phyloP scores from a whole-genome alignment of 106 monocot genomes.

The Agapanthus africanus region DNA sequence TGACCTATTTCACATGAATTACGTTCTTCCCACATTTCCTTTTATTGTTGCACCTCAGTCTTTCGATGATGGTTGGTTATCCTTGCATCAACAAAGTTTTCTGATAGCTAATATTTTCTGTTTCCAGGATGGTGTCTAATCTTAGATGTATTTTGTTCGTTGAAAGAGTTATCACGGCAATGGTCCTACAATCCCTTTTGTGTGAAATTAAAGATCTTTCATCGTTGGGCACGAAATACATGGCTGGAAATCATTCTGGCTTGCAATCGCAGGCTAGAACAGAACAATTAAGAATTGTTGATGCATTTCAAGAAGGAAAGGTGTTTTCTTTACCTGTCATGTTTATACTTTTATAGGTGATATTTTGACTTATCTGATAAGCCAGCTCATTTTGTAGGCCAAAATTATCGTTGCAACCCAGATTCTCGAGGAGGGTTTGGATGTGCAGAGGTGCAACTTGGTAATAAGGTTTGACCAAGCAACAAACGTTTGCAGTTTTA shows the following conservation, averaged over 20 bases:
- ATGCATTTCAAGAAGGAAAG: constrained; percentile 49
- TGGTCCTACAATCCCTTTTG: constrained; percentile 44
- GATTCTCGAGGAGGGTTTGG: constrained; percentile 72
- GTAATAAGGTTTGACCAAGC: constrained; percentile 61
- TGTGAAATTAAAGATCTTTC: constrained; percentile 26
- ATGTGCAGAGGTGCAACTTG: constrained; percentile 70
- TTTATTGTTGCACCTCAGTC: too few relatives aligned
- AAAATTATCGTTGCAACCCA: constrained; percentile 68
- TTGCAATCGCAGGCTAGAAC: constrained; percentile 36
- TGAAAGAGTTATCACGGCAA: constrained; percentile 56
- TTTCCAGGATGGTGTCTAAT: constrained; percentile 28
- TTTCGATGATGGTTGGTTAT: too few relatives aligned
- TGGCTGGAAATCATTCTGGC: constrained; percentile 37
- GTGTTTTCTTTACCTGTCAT: constrained; percentile 14
- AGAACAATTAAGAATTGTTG: constrained; percentile 46
- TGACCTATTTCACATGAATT: too few relatives aligned
- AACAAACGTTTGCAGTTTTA: constrained; percentile 59
- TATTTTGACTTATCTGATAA: neutral
- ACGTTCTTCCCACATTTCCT: too few relatives aligned
- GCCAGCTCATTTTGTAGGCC: constrained; percentile 21
- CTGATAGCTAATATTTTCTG: neutral
- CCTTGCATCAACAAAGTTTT: too few relatives aligned
- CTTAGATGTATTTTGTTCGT: constrained; percentile 76
- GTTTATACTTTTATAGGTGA: too few relatives aligned
- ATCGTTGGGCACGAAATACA: constrained; percentile 35